Evolutionary conservation across 305 asterid species (phyloP).

Genomic region (Fraxinus sp.): DNA sequence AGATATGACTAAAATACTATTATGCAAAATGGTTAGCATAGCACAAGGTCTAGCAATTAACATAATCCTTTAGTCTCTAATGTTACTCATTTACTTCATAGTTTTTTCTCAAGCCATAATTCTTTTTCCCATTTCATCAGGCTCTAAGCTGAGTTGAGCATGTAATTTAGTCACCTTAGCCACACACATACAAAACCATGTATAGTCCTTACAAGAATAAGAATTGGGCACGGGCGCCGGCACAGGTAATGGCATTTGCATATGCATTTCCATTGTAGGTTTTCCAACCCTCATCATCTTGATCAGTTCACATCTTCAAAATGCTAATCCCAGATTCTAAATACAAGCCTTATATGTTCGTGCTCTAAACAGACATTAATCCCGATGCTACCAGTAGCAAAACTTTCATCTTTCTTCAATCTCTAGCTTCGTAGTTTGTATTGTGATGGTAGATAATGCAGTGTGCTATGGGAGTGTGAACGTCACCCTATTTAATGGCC

Average conservation of each 20-base stretch:
- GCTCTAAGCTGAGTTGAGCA: not conserved
- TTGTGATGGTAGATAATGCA: slow-evolving; percentile 33
- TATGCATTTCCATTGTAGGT: not conserved
- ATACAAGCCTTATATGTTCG: not conserved
- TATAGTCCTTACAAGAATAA: not conserved
- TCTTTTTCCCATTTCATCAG: not conserved
- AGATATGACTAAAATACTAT: not conserved
- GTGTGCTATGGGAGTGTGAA: slow-evolving; percentile 26
- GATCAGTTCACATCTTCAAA: not conserved
- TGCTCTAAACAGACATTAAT: not conserved
- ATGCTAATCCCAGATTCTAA: not conserved
- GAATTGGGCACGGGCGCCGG: not conserved
- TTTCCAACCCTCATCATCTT: not conserved
- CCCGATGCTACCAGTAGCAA: not conserved
- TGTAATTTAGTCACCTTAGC: not conserved
- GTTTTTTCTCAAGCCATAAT: not conserved
- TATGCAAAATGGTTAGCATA: not conserved
- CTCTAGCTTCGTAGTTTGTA: slow-evolving; percentile 28
- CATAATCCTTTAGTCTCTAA: not conserved
- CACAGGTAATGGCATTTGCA: not conserved
- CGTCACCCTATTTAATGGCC: slow-evolving; percentile 33
- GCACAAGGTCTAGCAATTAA: not conserved
- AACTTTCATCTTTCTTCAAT: slow-evolving; percentile 28
- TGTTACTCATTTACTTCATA: not conserved
- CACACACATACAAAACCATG: not conserved